These are phyloP conservation scores for Chytriomyces confervae DNA, from an alignment of 192 early-diverging fungal species.

Conservation along the genomic window DNA sequence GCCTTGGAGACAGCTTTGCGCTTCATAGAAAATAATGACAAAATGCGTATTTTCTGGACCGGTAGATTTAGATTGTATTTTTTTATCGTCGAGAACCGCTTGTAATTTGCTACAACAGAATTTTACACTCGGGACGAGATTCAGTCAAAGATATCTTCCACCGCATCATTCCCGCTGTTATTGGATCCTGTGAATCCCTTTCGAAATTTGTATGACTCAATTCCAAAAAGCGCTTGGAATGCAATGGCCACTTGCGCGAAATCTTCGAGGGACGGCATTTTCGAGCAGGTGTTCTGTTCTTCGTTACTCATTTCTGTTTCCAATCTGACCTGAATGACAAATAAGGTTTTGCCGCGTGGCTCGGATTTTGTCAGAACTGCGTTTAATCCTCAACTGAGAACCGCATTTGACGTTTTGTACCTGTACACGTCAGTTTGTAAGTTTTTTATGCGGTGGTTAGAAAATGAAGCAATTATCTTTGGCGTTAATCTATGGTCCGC, in stretches of 20 bases:
- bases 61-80: neutral
- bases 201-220: neutral
- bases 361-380: neutral
- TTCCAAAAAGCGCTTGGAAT: neutral
- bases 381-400: neutral
- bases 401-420: neutral
- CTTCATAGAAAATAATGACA: neutral
- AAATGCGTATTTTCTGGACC: neutral
- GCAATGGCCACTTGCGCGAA: neutral
- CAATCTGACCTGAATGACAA: neutral
- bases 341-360: neutral
- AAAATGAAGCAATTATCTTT: neutral
- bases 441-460: neutral
- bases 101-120: neutral
- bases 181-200: neutral
- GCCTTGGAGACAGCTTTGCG: neutral
- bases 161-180: neutral
- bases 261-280: neutral
- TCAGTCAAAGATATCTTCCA: neutral
- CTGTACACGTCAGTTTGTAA: neutral
- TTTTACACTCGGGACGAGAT: neutral
- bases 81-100: neutral
- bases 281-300: neutral
- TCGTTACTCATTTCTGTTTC: neutral
- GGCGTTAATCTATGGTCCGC: neutral